These are phyloP conservation scores for Rhodamnia argentea DNA, from an alignment of 345 rosid genomes.

Conservation along the genomic window DNA sequence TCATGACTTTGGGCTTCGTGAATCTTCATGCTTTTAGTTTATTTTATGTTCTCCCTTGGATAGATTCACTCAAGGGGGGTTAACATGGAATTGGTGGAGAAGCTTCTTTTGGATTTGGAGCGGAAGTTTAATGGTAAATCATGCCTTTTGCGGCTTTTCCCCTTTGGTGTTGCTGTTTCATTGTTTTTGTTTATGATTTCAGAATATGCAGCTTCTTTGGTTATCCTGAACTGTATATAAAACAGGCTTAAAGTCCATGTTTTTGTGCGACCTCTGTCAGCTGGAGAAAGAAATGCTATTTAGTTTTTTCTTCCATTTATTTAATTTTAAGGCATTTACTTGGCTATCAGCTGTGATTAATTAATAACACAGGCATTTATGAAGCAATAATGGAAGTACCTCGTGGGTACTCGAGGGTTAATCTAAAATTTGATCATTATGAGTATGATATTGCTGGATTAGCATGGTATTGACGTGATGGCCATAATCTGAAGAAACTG, in stretches of 20 bases:
- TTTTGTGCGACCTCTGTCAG: neutral
- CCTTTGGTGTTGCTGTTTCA: neutral
- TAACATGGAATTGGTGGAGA: slow-evolving; percentile 64
- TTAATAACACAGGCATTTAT: neutral
- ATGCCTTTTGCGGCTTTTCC: neutral
- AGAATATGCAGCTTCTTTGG: neutral
- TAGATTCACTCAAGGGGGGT: slow-evolving; percentile 85
- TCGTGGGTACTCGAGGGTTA: neutral
- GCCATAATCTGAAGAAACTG: neutral
- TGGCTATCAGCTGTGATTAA: neutral
- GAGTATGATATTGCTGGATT: neutral
- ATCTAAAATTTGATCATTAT: neutral
- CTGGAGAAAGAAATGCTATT: neutral
- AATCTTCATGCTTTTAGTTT: neutral
- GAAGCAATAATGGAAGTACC: neutral
- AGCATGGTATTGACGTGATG: neutral
- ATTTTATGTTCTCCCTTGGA: neutral
- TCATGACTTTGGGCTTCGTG: neutral
- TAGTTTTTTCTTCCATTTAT: neutral
- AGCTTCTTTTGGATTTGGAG: slow-evolving; percentile 53
- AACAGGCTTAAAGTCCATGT: neutral
- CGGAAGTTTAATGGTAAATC: slow-evolving; percentile 53
- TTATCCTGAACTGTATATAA: neutral
- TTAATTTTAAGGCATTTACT: neutral
- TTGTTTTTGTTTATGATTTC: neutral